Evolutionary conservation across 768 basidiomycete genomes (phyloP).

Genomic region (Pseudohyphozyma bogoriensis): DNA sequence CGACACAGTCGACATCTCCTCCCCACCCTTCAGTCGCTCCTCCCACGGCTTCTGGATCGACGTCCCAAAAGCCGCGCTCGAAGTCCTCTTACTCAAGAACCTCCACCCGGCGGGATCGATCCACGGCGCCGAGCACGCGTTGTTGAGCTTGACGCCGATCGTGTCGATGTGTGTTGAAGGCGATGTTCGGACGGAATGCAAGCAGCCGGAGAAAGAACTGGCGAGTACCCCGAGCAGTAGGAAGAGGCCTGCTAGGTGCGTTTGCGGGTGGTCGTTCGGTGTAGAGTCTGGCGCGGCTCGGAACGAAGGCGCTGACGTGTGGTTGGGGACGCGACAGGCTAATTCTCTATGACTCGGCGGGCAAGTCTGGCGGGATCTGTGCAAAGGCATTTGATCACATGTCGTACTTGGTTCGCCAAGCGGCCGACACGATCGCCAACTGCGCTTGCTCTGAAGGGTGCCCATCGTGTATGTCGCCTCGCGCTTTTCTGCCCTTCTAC

Average conservation of each 20-base stretch:
- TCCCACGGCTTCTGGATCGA: conserved; percentile 74
- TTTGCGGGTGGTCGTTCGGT: neutral
- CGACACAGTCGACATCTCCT: conserved; percentile 67
- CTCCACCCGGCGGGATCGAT: conserved; percentile 68
- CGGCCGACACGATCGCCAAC: conserved; percentile 48
- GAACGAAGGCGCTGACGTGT: neutral
- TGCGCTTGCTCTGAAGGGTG: conserved; percentile 68
- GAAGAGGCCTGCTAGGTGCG: conserved; percentile 29
- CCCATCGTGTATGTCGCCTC: conserved; percentile 47
- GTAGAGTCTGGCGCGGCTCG: neutral
- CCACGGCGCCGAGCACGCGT: conserved; percentile 73
- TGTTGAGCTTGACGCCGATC: conserved; percentile 52
- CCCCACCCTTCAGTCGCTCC: conserved; percentile 63
- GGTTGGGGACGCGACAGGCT: conserved; percentile 45
- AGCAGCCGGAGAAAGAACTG: conserved; percentile 34
- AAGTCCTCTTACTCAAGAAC: conserved; percentile 47
- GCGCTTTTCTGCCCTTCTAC: no score
- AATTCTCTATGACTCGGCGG: conserved; percentile 67
- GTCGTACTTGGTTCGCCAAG: conserved; percentile 51
- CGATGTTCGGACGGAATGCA: conserved; percentile 75
- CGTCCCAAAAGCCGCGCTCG: conserved; percentile 49
- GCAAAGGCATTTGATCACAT: conserved; percentile 71
- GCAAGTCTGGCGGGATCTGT: conserved; percentile 60
- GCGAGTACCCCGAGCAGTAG: conserved; percentile 23
- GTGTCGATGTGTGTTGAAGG: conserved; percentile 51